These are phyloP conservation scores for Cladosporium sp. DNA, from an alignment of 2,329 filamentous ascomycete genomes.

Conservation along the genomic window DNA sequence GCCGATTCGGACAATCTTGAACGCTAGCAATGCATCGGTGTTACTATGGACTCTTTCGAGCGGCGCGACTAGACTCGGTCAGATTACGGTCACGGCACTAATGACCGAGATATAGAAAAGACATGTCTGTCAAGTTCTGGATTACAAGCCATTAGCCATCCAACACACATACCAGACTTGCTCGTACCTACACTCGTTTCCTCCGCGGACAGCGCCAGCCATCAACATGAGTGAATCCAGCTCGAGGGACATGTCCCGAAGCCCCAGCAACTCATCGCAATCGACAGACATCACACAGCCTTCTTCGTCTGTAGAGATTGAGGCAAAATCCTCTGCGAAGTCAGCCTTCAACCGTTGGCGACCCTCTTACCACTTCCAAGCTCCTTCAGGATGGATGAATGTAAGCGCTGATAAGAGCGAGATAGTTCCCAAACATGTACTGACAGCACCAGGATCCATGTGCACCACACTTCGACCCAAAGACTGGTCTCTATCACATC, in stretches of 20 bases:
- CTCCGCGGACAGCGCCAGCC: background rate
- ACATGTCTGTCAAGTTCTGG: background rate
- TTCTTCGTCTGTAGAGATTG: slow-evolving; percentile 10
- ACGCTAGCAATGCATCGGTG: background rate
- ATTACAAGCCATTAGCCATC: background rate
- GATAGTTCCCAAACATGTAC: background rate
- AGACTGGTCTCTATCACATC: slow-evolving; percentile 38
- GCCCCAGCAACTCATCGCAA: slow-evolving; percentile 8
- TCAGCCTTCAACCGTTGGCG: slow-evolving; percentile 19
- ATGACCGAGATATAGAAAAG: slow-evolving; percentile 1
- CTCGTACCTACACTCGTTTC: background rate
- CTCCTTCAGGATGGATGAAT: slow-evolving; percentile 40
- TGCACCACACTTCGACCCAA: slow-evolving; percentile 37
- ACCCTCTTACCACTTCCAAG: slow-evolving; percentile 34
- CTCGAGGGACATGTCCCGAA: slow-evolving; percentile 9
- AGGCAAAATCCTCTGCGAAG: background rate
- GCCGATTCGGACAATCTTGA: background rate
- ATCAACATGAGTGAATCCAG: slow-evolving; percentile 16
- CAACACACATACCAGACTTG: background rate
- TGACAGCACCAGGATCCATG: slow-evolving; percentile 33
- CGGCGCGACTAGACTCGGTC: slow-evolving; percentile 11
- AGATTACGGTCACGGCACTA: slow-evolving; percentile 2
- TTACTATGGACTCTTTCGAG: slow-evolving; percentile 2
- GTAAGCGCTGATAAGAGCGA: background rate
- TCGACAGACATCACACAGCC: slow-evolving; percentile 10